Evolutionary conservation across 306 rosid genomes (phyloP).

Genomic region (Glycyrrhiza uralensis): DNA sequence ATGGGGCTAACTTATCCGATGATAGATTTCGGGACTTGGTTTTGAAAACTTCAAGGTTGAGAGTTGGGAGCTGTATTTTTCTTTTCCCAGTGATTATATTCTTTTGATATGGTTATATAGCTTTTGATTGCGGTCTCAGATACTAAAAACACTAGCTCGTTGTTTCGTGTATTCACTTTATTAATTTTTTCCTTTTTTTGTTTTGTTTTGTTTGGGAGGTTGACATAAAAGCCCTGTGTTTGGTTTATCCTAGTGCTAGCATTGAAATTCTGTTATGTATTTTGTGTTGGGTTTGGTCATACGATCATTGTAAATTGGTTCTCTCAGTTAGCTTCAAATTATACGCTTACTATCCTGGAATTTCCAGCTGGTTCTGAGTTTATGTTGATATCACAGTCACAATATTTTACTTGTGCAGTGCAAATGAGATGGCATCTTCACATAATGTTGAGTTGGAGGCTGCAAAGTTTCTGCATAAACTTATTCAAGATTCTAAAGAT

Average conservation of each 20-base stretch:
- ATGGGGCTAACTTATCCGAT: not conserved
- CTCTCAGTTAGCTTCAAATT: not conserved
- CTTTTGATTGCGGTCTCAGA: not conserved
- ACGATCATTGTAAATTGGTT: not conserved
- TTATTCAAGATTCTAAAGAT: slow-evolving; percentile 94
- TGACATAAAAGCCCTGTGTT: not conserved
- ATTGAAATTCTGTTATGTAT: not conserved
- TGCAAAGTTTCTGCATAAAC: slow-evolving; percentile 97
- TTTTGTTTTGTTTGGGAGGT: not conserved
- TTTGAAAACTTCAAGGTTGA: not conserved
- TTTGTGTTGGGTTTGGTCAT: slow-evolving; percentile 14
- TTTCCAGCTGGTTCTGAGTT: not conserved
- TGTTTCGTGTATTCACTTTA: not conserved
- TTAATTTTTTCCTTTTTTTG: slow-evolving; percentile 9
- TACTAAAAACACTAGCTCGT: not conserved
- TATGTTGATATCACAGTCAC: not conserved
- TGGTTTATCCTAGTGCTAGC: not conserved
- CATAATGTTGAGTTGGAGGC: slow-evolving; percentile 99
- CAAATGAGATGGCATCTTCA: slow-evolving; percentile 68
- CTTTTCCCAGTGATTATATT: not conserved
- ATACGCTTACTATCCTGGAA: not conserved
- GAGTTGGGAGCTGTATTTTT: not conserved
- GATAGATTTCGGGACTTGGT: not conserved
- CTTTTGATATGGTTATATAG: not conserved
- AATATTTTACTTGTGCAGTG: slow-evolving; percentile 36